Evolutionary conservation across 805 yeast genomes (phyloP), one percentile per base, ranked within the genome.

Genomic region (Monosporozyma solicola): DNA sequence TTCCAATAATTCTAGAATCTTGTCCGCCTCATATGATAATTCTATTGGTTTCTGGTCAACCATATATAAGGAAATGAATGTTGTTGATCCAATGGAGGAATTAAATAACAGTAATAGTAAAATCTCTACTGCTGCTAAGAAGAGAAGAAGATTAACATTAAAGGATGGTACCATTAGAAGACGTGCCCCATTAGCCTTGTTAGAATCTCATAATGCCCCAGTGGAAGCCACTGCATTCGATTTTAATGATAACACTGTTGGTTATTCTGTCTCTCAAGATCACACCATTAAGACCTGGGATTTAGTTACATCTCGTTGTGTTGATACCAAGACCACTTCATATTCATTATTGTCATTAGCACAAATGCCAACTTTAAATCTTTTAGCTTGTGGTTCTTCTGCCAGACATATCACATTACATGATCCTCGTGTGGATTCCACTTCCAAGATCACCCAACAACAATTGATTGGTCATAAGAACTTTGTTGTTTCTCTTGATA

Each of bases 231-330:
- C 88, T 25, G 75, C 80, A 13, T 88, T 90, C 65, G 96, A 87
- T 63, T 65, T 74, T 3, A 72, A 74, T 22, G 98, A 92, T 68
- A 57, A 76, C 47, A 80, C 95, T 0, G 96, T 92, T 5, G 96
- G 85, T 10, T 92, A 94, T 70, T 89, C 98, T 0, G 96, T 87
- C 1, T 86, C 97, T 5, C 97, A 90, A 68, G 98, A 94, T 72
- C 99, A 94, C 67, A 82, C 96, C 0, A 82, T 94, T 58, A 86
- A 87, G 64, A 94, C 99, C 0, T 94, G 98, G 98, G 99, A 94
- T 74, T 74, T 94, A 62, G 86, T 88, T 16, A 91, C 97, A 2
- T 75, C 87, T 11, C 79, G 87, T 58, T 82, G 89, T 61, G 85
- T 94, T 31, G 97, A 90, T 66, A 87, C 97, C 3, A 84, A 86